phyloP scores from a whole-genome alignment of 176 grass and related monocot species.

The Typha latifolia region DNA sequence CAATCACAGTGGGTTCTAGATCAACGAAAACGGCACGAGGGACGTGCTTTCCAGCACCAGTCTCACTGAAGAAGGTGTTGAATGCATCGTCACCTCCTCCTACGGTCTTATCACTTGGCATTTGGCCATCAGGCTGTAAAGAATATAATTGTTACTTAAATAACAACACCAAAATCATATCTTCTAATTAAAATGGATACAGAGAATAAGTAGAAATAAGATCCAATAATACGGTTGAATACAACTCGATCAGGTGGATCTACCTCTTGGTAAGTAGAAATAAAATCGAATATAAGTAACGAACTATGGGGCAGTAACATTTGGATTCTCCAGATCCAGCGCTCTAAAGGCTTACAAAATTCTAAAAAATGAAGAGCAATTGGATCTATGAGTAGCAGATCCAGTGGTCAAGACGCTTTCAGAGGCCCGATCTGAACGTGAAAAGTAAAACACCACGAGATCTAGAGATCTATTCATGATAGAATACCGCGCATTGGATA shows the following conservation, averaged over 20 bases:
- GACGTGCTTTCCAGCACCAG: constrained; percentile 15
- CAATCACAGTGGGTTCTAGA: constrained; percentile 9
- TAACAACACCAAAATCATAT: not conserved
- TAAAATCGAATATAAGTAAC: not conserved
- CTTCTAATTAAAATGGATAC: not conserved
- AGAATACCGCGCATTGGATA: not conserved
- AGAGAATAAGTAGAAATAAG: not conserved
- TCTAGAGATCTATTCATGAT: not conserved
- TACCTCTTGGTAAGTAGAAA: not conserved
- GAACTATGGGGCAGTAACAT: not conserved
- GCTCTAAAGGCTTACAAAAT: not conserved
- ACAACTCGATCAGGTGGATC: not conserved
- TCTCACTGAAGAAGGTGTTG: constrained; percentile 13
- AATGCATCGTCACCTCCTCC: constrained; percentile 9
- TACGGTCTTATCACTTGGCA: not conserved
- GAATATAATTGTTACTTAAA: not conserved
- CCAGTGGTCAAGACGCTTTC: not conserved
- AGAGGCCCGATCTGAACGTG: not conserved
- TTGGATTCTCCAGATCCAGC: not conserved
- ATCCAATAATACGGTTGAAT: no score
- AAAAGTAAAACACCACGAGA: no score
- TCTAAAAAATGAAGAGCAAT: not conserved
- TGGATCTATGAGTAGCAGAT: not conserved
- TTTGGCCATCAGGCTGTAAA: constrained; percentile 11
- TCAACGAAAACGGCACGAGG: constrained; percentile 9